Evolutionary conservation across 1,284 basidiomycete species (phyloP), one percentile per base, ranked within the genome.

Genomic region (Lentinula novae-zelandiae): DNA sequence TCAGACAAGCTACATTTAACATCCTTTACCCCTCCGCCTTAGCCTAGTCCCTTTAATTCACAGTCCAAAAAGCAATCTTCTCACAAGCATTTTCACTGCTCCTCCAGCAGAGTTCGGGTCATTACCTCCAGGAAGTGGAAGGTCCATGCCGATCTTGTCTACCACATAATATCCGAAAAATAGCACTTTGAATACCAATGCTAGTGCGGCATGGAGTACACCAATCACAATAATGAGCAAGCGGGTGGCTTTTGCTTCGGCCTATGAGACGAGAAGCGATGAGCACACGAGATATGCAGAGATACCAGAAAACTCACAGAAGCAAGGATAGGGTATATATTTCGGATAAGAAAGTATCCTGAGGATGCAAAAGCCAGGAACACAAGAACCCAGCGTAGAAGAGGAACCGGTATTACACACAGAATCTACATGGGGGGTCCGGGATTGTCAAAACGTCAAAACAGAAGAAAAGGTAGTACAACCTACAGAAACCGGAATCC

Each of bases 271-370:
- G 53, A 39, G 7, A 13, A 50, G 63, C 36, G 20, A 12, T 39
- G 22, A 52, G 62, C 10, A 53, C 17, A 54, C 13, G 38, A 20
- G 61, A 39, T 10, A 48, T 10, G n/a, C 10, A 6, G 17, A 5
- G n/a, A 46, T 31, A 51, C 22, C 57, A 36, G 17, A 50, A 52
- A 44, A 81, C 89, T 68, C 65, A 95, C 93, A n/a, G 85, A 82
- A 31, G 90, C 86, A 42, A 98, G 85, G 57, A 96, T 82, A 5
- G 95, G 95, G 68, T 96, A 96, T 58, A 96, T 84, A 69, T 96
- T 97, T 17, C 82, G 80, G 15, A 85, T 80, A 15, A 97, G 78
- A 79, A 94, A 96, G 74, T 85, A 93, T 0, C 92, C 92, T 1
- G 93, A 95, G 33, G 91, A 75, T 0, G 78, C 76, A 65, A 92